Evolutionary conservation across 1,139 yeast genomes (phyloP).

Genomic region (Blastobotrys capitulatus): DNA sequence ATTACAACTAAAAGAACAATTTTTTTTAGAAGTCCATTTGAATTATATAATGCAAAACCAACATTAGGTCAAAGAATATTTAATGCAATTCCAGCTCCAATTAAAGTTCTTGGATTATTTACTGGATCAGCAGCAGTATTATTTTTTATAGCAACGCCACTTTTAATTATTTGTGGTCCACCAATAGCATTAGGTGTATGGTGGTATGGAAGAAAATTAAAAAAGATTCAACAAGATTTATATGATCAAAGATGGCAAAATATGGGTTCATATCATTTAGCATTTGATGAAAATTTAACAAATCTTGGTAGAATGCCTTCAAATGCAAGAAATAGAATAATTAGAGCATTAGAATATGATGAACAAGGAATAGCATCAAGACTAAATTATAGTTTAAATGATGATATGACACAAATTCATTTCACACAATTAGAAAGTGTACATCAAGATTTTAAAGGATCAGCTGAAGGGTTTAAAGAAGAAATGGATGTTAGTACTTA

Average conservation of each 20-base stretch:
- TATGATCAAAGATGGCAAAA: conserved; percentile 27
- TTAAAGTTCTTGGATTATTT: conserved; percentile 16
- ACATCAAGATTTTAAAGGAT: conserved; percentile 24
- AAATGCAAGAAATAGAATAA: conserved; percentile 21
- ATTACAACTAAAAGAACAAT: not conserved
- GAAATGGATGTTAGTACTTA: conserved; percentile 20
- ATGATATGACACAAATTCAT: conserved; percentile 10
- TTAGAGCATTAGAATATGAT: conserved; percentile 22
- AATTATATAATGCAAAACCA: conserved; percentile 12
- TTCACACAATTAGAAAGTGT: conserved; percentile 22
- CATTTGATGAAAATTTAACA: conserved; percentile 12
- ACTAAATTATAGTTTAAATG: conserved; percentile 14
- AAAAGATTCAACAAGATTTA: conserved; percentile 17
- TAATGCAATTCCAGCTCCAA: conserved; percentile 16
- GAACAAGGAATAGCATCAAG: conserved; percentile 22
- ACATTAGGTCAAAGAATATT: conserved; percentile 1
- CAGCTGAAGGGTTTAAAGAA: conserved; percentile 23
- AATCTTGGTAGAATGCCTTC: conserved; percentile 10
- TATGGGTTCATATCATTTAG: conserved; percentile 25
- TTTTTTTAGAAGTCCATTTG: conserved; percentile 7
- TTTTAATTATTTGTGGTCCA: conserved; percentile 21
- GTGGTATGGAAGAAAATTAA: conserved; percentile 19
- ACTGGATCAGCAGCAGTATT: conserved; percentile 19
- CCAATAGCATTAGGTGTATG: conserved; percentile 23
- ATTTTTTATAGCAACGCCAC: conserved; percentile 24